A percentile compares a stretch with the other conserved stretches of the same genome.
phyloP scores from a whole-genome alignment of 352 stramenopile species.

The Phytophthora crassamura region DNA sequence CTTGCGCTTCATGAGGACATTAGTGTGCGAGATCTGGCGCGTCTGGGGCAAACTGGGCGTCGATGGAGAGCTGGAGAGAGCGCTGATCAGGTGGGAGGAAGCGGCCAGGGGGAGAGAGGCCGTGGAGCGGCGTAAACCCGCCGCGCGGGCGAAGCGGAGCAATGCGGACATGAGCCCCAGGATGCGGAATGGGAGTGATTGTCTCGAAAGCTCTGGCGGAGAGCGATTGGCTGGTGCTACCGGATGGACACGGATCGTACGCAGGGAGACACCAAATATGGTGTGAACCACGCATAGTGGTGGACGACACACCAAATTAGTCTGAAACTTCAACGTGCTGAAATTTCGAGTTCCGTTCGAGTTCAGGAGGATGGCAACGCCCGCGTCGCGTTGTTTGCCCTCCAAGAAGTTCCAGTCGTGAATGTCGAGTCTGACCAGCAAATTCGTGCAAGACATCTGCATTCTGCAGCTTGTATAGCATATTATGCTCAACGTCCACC shows the following conservation, averaged over 20 bases:
- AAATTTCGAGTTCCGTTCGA: no score
- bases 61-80: conserved; percentile 5
- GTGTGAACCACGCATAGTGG: not conserved
- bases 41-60: not conserved
- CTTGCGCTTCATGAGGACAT: conserved; percentile 64
- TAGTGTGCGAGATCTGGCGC: conserved; percentile 48
- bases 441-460: no score
- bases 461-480: no score
- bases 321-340: no score
- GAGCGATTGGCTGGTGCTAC: conserved; percentile 16
- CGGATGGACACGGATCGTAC: not conserved
- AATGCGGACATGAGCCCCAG: conserved; percentile 31
- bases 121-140: conserved; percentile 19
- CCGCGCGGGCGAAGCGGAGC: conserved; percentile 35
- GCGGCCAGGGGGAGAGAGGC: conserved; percentile 4
- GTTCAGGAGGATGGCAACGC: no score
- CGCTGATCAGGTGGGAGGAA: conserved; percentile 6
- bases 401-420: no score
- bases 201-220: conserved; percentile 29
- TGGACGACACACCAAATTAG: no score
- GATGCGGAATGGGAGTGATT: conserved; percentile 26
- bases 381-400: no score
- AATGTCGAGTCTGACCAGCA: no score
- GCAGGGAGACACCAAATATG: not conserved
- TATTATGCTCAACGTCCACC: no score